Evolutionary conservation across 805 yeast genomes (phyloP), one percentile per base, ranked within the genome.

Genomic region (Nakazawaea sp.): DNA sequence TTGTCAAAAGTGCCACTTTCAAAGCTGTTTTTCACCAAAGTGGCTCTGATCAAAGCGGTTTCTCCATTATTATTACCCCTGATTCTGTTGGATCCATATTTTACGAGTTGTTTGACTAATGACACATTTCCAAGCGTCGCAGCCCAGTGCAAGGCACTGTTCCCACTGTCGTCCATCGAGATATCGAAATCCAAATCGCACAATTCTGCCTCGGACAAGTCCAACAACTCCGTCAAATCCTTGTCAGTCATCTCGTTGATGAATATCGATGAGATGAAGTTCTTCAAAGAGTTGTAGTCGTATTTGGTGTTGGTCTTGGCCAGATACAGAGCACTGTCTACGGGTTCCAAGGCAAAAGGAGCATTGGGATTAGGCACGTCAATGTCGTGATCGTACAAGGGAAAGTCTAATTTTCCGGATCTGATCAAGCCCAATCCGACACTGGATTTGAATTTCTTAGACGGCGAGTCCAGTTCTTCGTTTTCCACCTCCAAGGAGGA

Each of bases 141-240:
- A 3, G 97, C 94, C 94, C 97, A 85, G 58, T 92, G 99, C 40
- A 92, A 67, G 0, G 96, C 87, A 0, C 96, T 82, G 53, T 92
- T 92, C 1, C 97, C 97, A 41, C 81, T 76, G 48, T 85, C 94
- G 58, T 94, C 99, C 31, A 94, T 84, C 1, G 96, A 80, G 24
- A 87, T 85, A 51, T 87, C 92, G 35, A 89, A 66, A 42, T 76
- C 72, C 26, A 85, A 65, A 28, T 66, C 52, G 9, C 51, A 45
- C 12, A 60, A 35, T 28, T 50, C 54, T 17, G 45, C 52, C 24
- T 51, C 55, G 4, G 53, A 51, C 25, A 34, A 20, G 13, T 34
- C 35, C 19, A 39, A 30, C 20, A 39, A 34, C 25, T 40, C 38
- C 10, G 38, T 35, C 15, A 40, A 32, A 27, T 35, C 35, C 21